A percentile compares a stretch with the other conserved stretches of the same genome.
Evolutionary conservation across 495 filamentous ascomycete species (phyloP).

Genomic region (Hamigera avellanea): DNA sequence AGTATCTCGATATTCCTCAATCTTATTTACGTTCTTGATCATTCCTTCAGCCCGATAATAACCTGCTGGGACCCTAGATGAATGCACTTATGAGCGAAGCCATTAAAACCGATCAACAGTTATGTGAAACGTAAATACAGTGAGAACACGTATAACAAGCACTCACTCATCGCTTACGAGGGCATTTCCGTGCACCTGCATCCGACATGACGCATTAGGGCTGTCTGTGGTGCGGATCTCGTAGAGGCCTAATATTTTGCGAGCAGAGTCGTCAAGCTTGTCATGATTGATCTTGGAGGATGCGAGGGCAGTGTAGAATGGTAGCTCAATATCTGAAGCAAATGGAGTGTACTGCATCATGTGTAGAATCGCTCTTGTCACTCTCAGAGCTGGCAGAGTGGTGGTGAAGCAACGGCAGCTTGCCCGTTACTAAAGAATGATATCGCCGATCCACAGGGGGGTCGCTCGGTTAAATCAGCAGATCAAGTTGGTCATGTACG

Average conservation of each 20-base stretch:
- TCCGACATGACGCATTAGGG: slow-evolving; percentile 60
- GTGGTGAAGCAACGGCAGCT: no score
- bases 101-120: no score
- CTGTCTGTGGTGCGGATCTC: slow-evolving; percentile 60
- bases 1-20: slow-evolving; percentile 76
- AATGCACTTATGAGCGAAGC: slow-evolving; percentile 5
- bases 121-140: no score
- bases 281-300: slow-evolving; percentile 91
- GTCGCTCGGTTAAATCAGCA: no score
- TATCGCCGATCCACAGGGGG: no score
- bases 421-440: no score
- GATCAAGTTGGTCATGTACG: no score
- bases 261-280: slow-evolving; percentile 85
- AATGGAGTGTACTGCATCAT: slow-evolving; percentile 65
- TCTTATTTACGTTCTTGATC: slow-evolving; percentile 92
- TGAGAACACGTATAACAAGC: neutral
- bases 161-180: slow-evolving; percentile 70
- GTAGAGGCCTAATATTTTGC: slow-evolving; percentile 78
- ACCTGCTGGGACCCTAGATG: slow-evolving; percentile 53
- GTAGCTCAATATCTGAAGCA: slow-evolving; percentile 85
- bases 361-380: no score
- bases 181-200: slow-evolving; percentile 82
- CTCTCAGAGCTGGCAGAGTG: no score
- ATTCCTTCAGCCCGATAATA: slow-evolving; percentile 79
- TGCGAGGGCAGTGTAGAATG: slow-evolving; percentile 84